Base-by-base conservation (phyloP, 2,329 filamentous ascomycete genomes). In the Beauveria sp. region DNA sequence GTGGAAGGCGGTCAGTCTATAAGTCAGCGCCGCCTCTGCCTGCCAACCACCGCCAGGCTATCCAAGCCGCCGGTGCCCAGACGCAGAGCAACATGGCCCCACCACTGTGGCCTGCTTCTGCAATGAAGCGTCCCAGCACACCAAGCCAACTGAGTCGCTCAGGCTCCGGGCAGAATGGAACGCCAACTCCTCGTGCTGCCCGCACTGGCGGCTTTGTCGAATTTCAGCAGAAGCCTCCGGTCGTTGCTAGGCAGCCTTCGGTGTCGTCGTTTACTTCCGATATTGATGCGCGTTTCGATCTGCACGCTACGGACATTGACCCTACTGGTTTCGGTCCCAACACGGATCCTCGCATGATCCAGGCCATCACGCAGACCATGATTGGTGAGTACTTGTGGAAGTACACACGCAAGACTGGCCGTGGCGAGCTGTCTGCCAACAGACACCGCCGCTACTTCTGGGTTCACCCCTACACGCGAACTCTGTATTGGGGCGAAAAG, bases 321-420 rank as follows among this genome's bases (percentile, higher is more conserved):
- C 69, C 78, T 7, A 75, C 77, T 52, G 87, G 87, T 16, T 83
- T 94, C 63, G 84, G 85, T 10, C 79, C 86, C 22, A 84, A 84
- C 64, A 96, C 92, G 5, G 94, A 99, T 76, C 93, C 93, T 64
- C 90, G 93, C 68, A 97, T 99, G 92, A 97, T 99, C 67, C 92
- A 97, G 77, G 94, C 94, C 54, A 97, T 99, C 66, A 99, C 94
- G 2, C 93, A 99, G 75, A 97, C 94, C 20, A 99, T 99, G 94
- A 97, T 99, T 70, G 94, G 94, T 61, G 94, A 99, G 73, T 97
- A 93, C 73, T 80, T 99, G 46, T 99, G 94, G 94, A 99, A 99
- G 74, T 99, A 99, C 75, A 99, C 94, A 0, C 89, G 94, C 69
- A 96, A 94, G 77, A 83, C 92, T 63, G 92, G 92, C n/a, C 88